Evolutionary conservation across 371 early-diverging fungal genomes (phyloP).

Genomic region (Lichtheimia corymbifera): DNA sequence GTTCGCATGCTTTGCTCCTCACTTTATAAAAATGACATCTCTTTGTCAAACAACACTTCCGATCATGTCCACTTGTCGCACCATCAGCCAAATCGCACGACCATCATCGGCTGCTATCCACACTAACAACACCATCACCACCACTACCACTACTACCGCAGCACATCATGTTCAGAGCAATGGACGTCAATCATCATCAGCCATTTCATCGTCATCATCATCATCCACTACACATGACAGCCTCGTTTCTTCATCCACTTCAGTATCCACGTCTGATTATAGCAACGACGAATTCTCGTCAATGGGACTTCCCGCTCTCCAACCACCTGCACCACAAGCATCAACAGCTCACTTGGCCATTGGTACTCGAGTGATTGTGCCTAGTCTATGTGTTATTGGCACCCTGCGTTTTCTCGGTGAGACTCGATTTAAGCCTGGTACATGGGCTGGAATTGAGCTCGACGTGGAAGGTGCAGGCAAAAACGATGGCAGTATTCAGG

Average conservation of each 20-base stretch:
- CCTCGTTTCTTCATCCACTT: background rate
- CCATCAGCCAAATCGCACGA: background rate
- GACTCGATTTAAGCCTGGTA: conserved; percentile 65
- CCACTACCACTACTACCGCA: background rate
- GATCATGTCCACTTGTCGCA: conserved; percentile 2
- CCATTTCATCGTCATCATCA: conserved; percentile 3
- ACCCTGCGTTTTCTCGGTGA: conserved; percentile 67
- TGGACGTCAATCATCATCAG: conserved; percentile 3
- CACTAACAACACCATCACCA: background rate
- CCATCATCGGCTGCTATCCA: background rate
- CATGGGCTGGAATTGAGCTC: conserved; percentile 83
- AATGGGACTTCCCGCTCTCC: no score
- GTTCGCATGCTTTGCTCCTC: background rate
- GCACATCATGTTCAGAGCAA: background rate
- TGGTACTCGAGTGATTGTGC: conserved; percentile 63
- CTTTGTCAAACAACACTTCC: conserved; percentile 5
- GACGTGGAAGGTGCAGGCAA: conserved; percentile 76
- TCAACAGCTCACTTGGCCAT: conserved; percentile 18
- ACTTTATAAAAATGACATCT: conserved; percentile 7
- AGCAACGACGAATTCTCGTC: conserved; percentile 1
- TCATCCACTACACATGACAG: conserved; percentile 2
- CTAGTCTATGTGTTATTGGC: conserved; percentile 59
- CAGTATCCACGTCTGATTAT: background rate
- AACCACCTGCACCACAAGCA: conserved; percentile 2
- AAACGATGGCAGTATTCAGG: conserved; percentile 78